Evolutionary conservation across 2,329 filamentous ascomycete species (phyloP).

Genomic region (Paracoccidioides brasiliensis): DNA sequence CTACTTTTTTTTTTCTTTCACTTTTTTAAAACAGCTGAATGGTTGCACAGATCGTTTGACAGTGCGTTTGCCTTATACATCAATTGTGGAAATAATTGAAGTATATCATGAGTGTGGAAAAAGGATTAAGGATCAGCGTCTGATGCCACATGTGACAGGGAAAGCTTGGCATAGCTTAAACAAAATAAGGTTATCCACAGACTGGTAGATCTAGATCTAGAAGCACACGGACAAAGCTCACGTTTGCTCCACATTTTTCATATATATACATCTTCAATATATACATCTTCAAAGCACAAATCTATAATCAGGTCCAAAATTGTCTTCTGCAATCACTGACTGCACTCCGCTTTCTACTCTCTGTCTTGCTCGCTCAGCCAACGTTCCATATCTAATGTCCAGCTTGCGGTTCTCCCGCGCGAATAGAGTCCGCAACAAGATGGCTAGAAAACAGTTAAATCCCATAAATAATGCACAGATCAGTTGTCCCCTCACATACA

Average conservation of each 20-base stretch:
- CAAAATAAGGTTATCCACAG: not conserved
- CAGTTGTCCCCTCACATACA: slow-evolving; percentile 42
- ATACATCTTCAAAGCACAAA: slow-evolving; percentile 18
- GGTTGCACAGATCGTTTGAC: too few relatives aligned
- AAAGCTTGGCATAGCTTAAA: not conserved
- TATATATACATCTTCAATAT: not conserved
- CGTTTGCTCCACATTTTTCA: not conserved
- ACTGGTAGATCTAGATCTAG: not conserved
- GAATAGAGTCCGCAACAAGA: slow-evolving; percentile 42
- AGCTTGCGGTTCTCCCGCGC: slow-evolving; percentile 48
- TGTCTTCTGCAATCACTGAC: slow-evolving; percentile 23
- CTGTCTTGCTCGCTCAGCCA: slow-evolving; percentile 10
- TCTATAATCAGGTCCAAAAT: slow-evolving; percentile 28
- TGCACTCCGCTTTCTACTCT: slow-evolving; percentile 4
- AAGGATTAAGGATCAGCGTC: too few relatives aligned
- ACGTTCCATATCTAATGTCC: slow-evolving; percentile 35
- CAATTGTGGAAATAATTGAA: too few relatives aligned
- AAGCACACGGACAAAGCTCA: not conserved
- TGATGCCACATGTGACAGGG: not conserved
- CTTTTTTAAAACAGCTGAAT: too few relatives aligned
- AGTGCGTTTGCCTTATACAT: too few relatives aligned
- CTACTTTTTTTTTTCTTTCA: too few relatives aligned
- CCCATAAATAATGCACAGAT: slow-evolving; percentile 52
- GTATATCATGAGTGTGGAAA: too few relatives aligned
- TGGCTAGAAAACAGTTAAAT: slow-evolving; percentile 43